Base-by-base conservation (phyloP, 768 basidiomycete genomes). In the Tulasnella sp. region DNA sequence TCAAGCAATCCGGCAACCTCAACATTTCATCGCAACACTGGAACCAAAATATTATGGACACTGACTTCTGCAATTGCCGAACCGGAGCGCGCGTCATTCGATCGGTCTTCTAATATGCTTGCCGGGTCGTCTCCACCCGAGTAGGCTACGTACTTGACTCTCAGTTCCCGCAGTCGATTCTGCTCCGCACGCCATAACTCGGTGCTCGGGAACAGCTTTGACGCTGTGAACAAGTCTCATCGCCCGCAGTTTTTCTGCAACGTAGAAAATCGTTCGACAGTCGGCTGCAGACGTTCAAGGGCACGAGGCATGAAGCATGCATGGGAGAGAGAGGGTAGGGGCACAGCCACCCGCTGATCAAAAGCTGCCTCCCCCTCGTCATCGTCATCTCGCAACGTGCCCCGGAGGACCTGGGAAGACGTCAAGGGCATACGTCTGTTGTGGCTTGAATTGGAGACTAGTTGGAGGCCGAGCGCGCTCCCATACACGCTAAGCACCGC, bases 381-480 rank as follows among this genome's bases (percentile, higher is more conserved):
- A 69, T 69, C 64, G 28, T 69, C 64, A 31, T 54, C 54, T n/a
- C 54, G 28, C 64, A 69, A 69, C 64, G 64, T 69, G 64, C 64
- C 64, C 64, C 31, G 64, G 34, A 37, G 64, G 34, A 14, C 64
- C 34, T 16, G 28, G 64, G 37, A 37, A 37, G 34, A 69, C 64
- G 64, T 31, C 64, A 69, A 34, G 64, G 64, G 64, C 34, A 20
- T 37, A 69, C 34, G 28, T 37, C 31, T 28, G 12, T 18, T 28
- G 64, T 69, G 64, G 64, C 64, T 69, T 69, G 64, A 69, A 18
- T 31, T 9, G 58, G 64, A 69, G 28, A 69, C 64, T 69, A 37
- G 64, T 14, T 31, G 64, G 64, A 28, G 64, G 28, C 64, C 64
- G 31, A 37, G 64, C 64, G 64, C 64, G 28, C 64, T 69, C 64